phyloP scores from a whole-genome alignment of 2,329 filamentous ascomycete genomes.

The Knufia fluminis region DNA sequence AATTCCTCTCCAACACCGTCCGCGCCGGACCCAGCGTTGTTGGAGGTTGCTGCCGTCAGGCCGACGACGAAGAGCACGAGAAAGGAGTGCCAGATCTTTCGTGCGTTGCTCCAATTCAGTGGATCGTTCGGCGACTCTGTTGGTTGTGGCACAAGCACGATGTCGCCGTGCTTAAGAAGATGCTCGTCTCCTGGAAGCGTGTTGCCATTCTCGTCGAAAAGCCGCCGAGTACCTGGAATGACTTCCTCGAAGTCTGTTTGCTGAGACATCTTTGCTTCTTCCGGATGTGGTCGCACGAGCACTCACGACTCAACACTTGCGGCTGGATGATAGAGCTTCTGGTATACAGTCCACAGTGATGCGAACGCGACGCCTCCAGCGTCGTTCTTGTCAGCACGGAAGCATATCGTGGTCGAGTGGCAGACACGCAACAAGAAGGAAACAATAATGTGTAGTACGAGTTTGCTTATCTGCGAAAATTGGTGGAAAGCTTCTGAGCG shows the following conservation, averaged over 20 bases:
- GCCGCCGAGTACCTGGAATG: slow-evolving; percentile 21
- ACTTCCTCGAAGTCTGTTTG: slow-evolving; percentile 11
- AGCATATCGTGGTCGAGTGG: neutral
- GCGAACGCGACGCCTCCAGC: slow-evolving; percentile 6
- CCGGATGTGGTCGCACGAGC: neutral
- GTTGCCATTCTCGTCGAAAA: slow-evolving; percentile 20
- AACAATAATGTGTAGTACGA: too few relatives aligned
- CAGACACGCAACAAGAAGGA: neutral
- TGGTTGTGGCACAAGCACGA: slow-evolving; percentile 47
- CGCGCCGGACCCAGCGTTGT: slow-evolving; percentile 45
- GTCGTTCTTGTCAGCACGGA: slow-evolving; percentile 7
- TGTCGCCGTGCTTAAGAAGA: slow-evolving; percentile 31
- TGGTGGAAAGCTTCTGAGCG: too few relatives aligned
- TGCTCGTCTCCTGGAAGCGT: slow-evolving; percentile 16
- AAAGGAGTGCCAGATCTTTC: slow-evolving; percentile 44
- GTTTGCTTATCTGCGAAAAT: neutral
- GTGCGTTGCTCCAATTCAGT: slow-evolving; percentile 41
- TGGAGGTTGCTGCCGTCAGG: slow-evolving; percentile 48
- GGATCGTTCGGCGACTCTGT: slow-evolving; percentile 45
- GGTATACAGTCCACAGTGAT: neutral
- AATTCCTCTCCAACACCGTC: slow-evolving; percentile 43
- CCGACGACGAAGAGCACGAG: slow-evolving; percentile 47
- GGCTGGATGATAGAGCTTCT: too few relatives aligned
- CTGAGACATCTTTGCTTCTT: neutral
- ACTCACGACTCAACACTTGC: neutral